Evolutionary conservation across 257 asterid species (phyloP), one percentile per base, ranked within the genome.

Genomic region (Solanum bukasovii): DNA sequence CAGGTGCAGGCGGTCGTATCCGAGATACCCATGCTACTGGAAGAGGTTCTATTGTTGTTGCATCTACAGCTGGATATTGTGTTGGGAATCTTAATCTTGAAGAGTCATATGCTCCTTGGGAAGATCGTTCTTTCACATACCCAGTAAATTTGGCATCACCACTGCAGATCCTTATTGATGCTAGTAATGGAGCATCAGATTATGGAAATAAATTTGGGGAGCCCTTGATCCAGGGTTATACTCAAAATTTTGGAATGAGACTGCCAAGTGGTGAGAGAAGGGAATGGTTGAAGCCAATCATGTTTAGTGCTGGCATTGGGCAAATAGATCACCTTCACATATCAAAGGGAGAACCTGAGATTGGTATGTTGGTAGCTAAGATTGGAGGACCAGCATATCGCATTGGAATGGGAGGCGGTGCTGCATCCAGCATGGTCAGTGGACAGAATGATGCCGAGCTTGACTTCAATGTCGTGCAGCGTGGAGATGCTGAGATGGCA

Each of bases 401-500:
- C 83, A 96, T 96, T 87, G 99, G 98, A 65, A 96, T 97, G 99
- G 98, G 98, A 13, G 98, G 98, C 86, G 98, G 99, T 89, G 99
- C 99, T 88, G 98, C 99, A 18, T 97, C 99, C 75, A 97, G 98
- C 92, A 97, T 97, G 99, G 99, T 96, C 72, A 97, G 99, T 89
- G 99, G 99, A 74, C 99, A 97, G 90, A 97, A 97, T 61, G 94
- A 92, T 79, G 98, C 96, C 21, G 98, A 97, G 90, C 96, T 97
- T 65, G 99, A 97, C 88, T 97, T 97, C 87, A 96, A 97, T 74
- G 98, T 95, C 5, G 96, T 94, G 35, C 98, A 94, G 84, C 98
- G 98, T 63, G 98, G 96, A 38, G 96, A 97, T 91, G 99, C 98
- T 16, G 98, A 97, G 94, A 97, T 97, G 98, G 96, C 98, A 1